Evolutionary conservation across 257 asterid species (phyloP), one percentile per base, ranked within the genome.

Genomic region (Solanum raphanifolium): DNA sequence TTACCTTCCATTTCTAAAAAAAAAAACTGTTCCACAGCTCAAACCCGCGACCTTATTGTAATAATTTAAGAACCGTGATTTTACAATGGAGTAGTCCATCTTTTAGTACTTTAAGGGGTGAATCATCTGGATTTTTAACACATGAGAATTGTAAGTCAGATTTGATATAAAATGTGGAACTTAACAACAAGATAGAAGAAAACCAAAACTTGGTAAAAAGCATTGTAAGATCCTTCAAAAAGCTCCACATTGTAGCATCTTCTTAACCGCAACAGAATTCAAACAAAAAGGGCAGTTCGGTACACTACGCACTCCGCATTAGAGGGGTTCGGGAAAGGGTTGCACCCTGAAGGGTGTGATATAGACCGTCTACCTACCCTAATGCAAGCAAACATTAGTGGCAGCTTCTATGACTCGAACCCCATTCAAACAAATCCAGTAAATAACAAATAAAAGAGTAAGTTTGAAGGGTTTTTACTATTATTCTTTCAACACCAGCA

Each of bases 401-500:
- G 25, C 68, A 21, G 31, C 72, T 65, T n/a, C 71, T 65, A n/a
- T 1, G 32, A n/a, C 32, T 65, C 15, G 71, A 62, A 62, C 7
- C 16, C 71, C 31, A 62, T n/a, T n/a, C 32, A 65, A 65, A 5
- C 32, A 65, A 65, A 65, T n/a, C 32, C 2, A 65, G 32, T 65
- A 69, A 15, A 23, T n/a, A 38, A 85, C 32, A 86, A 35, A 21
- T 8, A 39, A 34, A 9, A 31, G 55, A 31, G 39, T 0, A 27
- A 58, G 90, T 38, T 31, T 46, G 88, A 86, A 79, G 75, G 32
- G 38, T 13, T 88, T 34, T 91, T 91, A 97, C 99, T 38, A 97
- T 94, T 43, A 97, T 95, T 88, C 99, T 94, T 85, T 97, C 98
- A 71, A 95, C 98, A 46, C 99, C 99, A 38, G 99, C 96, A 88